phyloP scores from a whole-genome alignment of 768 basidiomycete genomes.

The Daedaleopsis nitida region DNA sequence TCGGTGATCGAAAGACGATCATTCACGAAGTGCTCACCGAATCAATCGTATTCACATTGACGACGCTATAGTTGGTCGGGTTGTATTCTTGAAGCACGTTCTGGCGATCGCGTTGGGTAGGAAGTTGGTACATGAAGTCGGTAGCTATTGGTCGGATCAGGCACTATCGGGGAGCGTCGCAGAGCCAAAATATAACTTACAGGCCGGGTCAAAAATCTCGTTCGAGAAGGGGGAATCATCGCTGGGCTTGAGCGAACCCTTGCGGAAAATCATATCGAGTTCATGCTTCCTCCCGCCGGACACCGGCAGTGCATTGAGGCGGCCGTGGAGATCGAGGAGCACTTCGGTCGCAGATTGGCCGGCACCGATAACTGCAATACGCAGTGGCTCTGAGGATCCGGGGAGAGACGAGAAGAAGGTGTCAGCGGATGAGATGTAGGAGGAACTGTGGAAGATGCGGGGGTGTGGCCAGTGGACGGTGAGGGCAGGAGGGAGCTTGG shows the following conservation, averaged over 20 bases:
- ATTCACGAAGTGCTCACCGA: conserved; percentile 27
- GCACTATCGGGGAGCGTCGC: neutral
- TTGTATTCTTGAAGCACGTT: conserved; percentile 45
- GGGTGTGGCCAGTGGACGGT: conserved; percentile 35
- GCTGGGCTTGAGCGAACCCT: conserved; percentile 51
- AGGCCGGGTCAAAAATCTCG: conserved; percentile 53
- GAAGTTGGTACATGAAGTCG: conserved; percentile 41
- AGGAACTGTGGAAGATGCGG: conserved; percentile 46
- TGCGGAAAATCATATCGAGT: conserved; percentile 53
- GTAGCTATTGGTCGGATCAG: conserved; percentile 35
- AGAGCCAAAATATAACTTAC: conserved; percentile 29
- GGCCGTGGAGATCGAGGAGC: conserved; percentile 44
- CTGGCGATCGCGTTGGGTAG: conserved; percentile 38
- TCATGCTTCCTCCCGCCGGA: conserved; percentile 34
- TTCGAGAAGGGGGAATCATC: conserved; percentile 57
- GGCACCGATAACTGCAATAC: conserved; percentile 48
- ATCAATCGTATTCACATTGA: conserved; percentile 51
- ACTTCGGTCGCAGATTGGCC: conserved; percentile 54
- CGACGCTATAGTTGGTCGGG: conserved; percentile 55
- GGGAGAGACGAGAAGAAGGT: conserved; percentile 35
- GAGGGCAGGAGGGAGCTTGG: conserved; percentile 43
- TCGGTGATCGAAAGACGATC: neutral
- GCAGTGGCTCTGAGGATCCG: conserved; percentile 31
- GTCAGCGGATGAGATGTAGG: conserved; percentile 42
- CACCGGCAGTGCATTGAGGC: conserved; percentile 37